Base-by-base conservation (phyloP, 2,329 filamentous ascomycete species). In the Oidium heveae region DNA sequence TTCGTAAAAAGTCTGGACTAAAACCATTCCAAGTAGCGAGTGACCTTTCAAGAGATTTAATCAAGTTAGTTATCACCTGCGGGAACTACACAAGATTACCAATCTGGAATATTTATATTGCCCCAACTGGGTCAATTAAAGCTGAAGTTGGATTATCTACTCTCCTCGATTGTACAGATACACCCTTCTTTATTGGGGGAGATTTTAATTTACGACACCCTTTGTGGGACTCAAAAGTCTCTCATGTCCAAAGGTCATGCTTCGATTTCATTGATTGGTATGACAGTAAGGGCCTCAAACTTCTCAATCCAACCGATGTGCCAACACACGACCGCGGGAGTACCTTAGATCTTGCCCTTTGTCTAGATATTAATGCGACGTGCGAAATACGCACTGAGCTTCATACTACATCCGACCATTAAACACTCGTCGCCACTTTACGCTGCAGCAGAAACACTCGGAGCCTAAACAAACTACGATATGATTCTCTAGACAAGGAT, bases 191-290 rank as follows among this genome's bases (percentile, higher is more conserved):
- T 50, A 28, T 50, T 12, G 46, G 46, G 4, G 46, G 15, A 33
- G 46, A 33, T 33, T 50, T 50, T n/a, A 50, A 50, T 50, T n/a
- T 50, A 15, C 46, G 46, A 50, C 46, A 50, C n/a, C 46, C 46
- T 5, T n/a, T 33, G 6, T 50, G 24, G 46, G 46, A 50, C n/a
- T 50, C 46, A 4, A 15, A 6, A n/a, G 24, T 33, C 13, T 1
- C 15, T 12, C 16, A 50, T 10, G 13, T 22, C 12, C 46, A 18
- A 8, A 16, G 22, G 2, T 33, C 46, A 2, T 33, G 46, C 46
- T 32, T 6, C 10, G 46, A 32, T 33, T 28, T 50, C 22, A 50
- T 50, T 33, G 24, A 50, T 13, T 50, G 46, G 24, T 33, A 50
- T 28, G 46, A 50, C 9, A 15, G 12, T 28, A 50, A 8, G 46